Base-by-base conservation (phyloP, 1,139 yeast species). In the Pichia sp. region DNA sequence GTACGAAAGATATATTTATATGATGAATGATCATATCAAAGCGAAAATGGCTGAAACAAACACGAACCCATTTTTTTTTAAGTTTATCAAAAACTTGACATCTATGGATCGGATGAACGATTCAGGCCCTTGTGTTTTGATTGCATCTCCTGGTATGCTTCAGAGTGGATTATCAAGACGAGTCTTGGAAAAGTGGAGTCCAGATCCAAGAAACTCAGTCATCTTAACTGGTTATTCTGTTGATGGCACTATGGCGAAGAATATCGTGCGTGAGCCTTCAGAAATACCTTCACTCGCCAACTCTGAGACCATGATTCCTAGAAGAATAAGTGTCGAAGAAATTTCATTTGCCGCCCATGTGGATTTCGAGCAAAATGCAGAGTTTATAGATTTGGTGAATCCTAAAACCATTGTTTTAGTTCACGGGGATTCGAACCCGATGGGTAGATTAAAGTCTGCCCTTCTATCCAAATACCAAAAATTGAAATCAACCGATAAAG, bases 261-360 rank as follows among this genome's bases (percentile, higher is more conserved):
- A 81, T 56, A 75, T 93, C 48, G 75, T 95, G 61, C 82, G 90
- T 48, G 97, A 92, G 64, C 99, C 99, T 0, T 81, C 84, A 31
- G 88, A 91, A 20, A 90, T 93, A 55, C 95, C 95, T 3, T 87
- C 98, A 0, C 74, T 81, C 27, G 73, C 77, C 29, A 90, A 90
- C 60, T 89, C 96, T 0, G 97, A 92, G 54, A 75, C 85, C 41
- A 81, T 83, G 53, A 86, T 93, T 48, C 97, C 98, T 2, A 81
- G 99, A 65, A 79, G 98, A 60, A 74, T 95, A 57, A 82, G 82
- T 45, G 85, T 93, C 14, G 98, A 93, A 62, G 99, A 93, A 69
- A 86, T 93, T 10, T 92, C 98, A 2, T 93, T 93, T 76, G 99
- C 99, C 4, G 99, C 99, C 0, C 99, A 93, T 72, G 99, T 95